Base-by-base conservation (phyloP, 139 green algal genomes). In the Chlamydomonas sphaeroides region DNA sequence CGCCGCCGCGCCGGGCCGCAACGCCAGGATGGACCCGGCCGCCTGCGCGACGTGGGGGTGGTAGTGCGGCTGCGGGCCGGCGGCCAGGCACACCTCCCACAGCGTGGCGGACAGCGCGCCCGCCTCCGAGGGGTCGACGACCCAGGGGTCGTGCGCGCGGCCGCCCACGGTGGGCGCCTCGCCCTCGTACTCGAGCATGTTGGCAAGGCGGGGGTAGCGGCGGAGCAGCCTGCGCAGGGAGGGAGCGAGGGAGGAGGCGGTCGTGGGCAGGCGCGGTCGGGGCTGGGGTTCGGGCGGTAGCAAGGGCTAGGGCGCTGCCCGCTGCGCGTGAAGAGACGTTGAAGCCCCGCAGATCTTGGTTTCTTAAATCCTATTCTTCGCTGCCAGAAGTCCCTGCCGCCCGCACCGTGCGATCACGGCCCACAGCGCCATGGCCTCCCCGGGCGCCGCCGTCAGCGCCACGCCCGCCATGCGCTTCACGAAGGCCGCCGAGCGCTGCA, bases 121-220 rank as follows among this genome's bases (percentile, higher is more conserved):
- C 2, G 89, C 86, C 56, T 94, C 89, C 0, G 79, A 81, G 68
- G 90, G 90, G 75, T 94, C 90, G 1, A 65, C 17, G 28, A 79
- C 87, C 76, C 71, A 59, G 1, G 90, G 53, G 62, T 91, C 75
- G 69, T 85, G 92, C 42, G 71, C 30, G 5, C 85, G 69, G 45
- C 88, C 83, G 5, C 89, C 89, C 18, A 92, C 77, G 57, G 74
- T 80, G 5, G 91, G 88, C 8, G 87, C 86, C 36, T 88, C 93
- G 17, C 87, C 86, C 57, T 96, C 94, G 70, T 93, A 90, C 41
- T 96, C 91, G 61, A 97, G 86, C 88, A 95, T 84, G 72, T 71
- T 71, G 30, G 86, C 61, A 61, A 97, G 89, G 41, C 88, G 87
- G 20, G 87, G 86, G 76, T 95, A 89, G 26, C 86, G 76, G 39